These are phyloP conservation scores for Mortierella antarctica DNA, from an alignment of 192 early-diverging fungal genomes.

Conservation along the genomic window DNA sequence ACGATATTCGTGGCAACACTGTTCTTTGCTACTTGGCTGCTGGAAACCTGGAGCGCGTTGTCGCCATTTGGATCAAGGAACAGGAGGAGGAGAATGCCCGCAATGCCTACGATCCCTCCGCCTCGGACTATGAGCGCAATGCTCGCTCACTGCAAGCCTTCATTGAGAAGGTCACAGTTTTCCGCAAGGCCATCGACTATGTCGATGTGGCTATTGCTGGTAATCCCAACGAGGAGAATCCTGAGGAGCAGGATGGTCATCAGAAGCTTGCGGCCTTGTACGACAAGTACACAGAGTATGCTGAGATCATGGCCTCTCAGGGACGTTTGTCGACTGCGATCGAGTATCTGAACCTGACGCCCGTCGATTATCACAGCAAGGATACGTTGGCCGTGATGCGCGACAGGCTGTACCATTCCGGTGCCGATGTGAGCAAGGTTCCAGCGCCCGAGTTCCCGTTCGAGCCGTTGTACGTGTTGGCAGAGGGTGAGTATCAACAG, in stretches of 20 bases:
- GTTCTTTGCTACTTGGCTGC: slow-evolving; percentile 87
- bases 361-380: slow-evolving; percentile 65
- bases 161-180: slow-evolving; percentile 93
- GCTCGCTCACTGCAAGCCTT: slow-evolving; percentile 75
- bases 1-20: slow-evolving; percentile 65
- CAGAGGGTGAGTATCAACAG: slow-evolving; percentile 55
- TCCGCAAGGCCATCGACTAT: slow-evolving; percentile 92
- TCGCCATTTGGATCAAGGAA: slow-evolving; percentile 81
- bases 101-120: slow-evolving; percentile 18
- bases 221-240: slow-evolving; percentile 50
- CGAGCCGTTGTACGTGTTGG: slow-evolving; percentile 63
- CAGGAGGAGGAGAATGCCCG: slow-evolving; percentile 62
- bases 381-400: slow-evolving; percentile 73
- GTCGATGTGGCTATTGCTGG: slow-evolving; percentile 77
- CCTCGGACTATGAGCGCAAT: slow-evolving; percentile 58
- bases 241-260: slow-evolving; percentile 50
- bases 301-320: slow-evolving; percentile 76
- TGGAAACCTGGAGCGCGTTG: slow-evolving; percentile 85
- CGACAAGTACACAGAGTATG: slow-evolving; percentile 90
- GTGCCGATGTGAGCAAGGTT: slow-evolving; percentile 52
- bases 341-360: slow-evolving; percentile 82
- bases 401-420: slow-evolving; percentile 76
- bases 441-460: slow-evolving; percentile 72
- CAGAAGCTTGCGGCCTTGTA: slow-evolving; percentile 78
- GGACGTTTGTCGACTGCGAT: slow-evolving; percentile 81